Evolutionary conservation across 257 asterid genomes (phyloP).

Genomic region (Solanum chiquidenum): DNA sequence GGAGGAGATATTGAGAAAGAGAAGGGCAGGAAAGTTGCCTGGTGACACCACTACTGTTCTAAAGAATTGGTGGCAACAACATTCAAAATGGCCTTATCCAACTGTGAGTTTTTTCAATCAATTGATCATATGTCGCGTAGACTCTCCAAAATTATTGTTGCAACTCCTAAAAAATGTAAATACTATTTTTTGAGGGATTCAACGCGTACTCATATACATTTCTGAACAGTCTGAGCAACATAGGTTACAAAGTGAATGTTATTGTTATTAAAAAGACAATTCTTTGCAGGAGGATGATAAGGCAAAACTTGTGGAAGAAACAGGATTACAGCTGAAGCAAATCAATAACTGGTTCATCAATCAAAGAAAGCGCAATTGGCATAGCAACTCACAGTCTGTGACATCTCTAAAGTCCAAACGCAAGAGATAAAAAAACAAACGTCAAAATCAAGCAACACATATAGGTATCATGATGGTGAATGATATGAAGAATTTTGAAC

Average conservation of each 20-base stretch:
- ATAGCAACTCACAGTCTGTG: constrained; percentile 68
- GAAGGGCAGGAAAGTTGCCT: constrained; percentile 94
- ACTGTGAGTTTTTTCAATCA: constrained; percentile 38
- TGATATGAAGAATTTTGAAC: not conserved
- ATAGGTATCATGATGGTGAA: not conserved
- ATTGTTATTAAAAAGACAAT: not conserved
- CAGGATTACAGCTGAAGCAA: constrained; percentile 92
- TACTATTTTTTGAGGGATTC: not conserved
- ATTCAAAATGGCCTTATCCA: constrained; percentile 98
- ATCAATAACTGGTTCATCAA: constrained; percentile 97
- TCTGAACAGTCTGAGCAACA: not conserved
- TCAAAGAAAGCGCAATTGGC: constrained; percentile 95
- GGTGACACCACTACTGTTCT: constrained; percentile 88
- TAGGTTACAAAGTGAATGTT: not conserved
- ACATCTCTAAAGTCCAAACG: constrained; percentile 93
- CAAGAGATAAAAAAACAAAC: constrained; percentile 38
- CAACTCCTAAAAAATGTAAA: not conserved
- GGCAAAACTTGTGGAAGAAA: constrained; percentile 88
- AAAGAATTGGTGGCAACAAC: constrained; percentile 97
- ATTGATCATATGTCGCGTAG: not conserved
- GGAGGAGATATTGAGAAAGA: constrained; percentile 83
- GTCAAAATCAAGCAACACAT: not conserved
- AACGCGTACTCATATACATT: not conserved
- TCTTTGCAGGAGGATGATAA: constrained; percentile 81
- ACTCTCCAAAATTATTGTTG: not conserved